phyloP scores from a whole-genome alignment of 2,329 filamentous ascomycete genomes.

The Epichloe uncinata region DNA sequence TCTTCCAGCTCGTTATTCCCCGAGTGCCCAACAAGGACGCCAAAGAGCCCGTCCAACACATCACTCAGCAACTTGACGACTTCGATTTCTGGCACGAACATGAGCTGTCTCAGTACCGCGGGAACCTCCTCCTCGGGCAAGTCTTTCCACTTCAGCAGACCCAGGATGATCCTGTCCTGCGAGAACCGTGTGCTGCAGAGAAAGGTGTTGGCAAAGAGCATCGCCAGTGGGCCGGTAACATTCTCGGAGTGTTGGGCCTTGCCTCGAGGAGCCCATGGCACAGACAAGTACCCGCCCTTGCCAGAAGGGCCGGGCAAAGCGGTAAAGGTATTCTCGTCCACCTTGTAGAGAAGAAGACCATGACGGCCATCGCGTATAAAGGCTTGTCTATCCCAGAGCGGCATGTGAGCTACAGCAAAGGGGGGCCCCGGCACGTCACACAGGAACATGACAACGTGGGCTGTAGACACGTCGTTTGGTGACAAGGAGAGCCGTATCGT shows the following conservation, averaged over 20 bases:
- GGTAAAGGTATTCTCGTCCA: constrained; percentile 78
- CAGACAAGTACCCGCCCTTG: constrained; percentile 72
- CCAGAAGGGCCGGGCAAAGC: constrained; percentile 48
- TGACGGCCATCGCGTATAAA: constrained; percentile 82
- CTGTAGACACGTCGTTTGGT: constrained; percentile 64
- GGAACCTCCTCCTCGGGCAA: constrained; percentile 58
- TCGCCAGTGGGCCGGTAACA: constrained; percentile 66
- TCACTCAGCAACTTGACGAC: constrained; percentile 87
- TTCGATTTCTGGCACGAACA: constrained; percentile 94
- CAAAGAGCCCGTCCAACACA: constrained; percentile 83
- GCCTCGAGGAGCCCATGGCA: constrained; percentile 64
- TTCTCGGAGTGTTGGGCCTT: constrained; percentile 58
- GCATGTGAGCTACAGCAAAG: constrained; percentile 86
- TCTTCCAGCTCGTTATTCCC: constrained; percentile 89
- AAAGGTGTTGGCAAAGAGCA: constrained; percentile 68
- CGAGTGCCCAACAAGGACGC: constrained; percentile 80
- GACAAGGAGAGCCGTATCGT: constrained; percentile 71
- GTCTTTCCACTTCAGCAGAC: constrained; percentile 77
- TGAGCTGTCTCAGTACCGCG: constrained; percentile 63
- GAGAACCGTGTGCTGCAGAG: constrained; percentile 92
- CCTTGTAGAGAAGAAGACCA: constrained; percentile 69
- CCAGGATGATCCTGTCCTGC: constrained; percentile 76
- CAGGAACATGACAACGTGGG: constrained; percentile 81
- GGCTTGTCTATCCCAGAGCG: constrained; percentile 82
- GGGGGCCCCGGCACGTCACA: constrained; percentile 72